Evolutionary conservation across 148 eudicot species (phyloP).

Genomic region (Chenopodium suecicum): DNA sequence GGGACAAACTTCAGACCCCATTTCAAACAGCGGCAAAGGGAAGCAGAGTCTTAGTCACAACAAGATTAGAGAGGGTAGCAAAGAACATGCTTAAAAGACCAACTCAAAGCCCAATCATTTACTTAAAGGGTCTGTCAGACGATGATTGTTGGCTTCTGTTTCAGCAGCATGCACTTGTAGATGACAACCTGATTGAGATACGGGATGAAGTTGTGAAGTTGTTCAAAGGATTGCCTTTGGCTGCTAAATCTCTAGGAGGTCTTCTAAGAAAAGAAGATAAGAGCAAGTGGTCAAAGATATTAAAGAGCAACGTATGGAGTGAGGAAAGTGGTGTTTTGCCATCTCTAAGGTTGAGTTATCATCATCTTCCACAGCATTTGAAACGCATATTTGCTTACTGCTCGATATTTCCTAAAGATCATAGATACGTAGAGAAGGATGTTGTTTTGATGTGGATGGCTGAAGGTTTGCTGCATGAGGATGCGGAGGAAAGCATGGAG

Average conservation of each 20-base stretch:
- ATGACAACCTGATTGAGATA: not conserved
- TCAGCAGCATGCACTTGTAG: not conserved
- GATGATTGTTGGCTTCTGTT: constrained; percentile 7
- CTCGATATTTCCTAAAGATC: constrained; percentile 4
- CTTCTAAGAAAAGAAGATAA: not conserved
- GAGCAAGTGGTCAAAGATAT: not conserved
- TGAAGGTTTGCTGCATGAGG: not conserved
- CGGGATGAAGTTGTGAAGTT: not conserved
- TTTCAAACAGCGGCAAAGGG: not conserved
- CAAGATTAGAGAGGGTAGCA: not conserved
- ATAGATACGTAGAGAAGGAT: not conserved
- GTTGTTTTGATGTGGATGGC: constrained; percentile 1
- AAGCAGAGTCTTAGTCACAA: constrained; percentile 9
- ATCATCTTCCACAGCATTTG: not conserved
- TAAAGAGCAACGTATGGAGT: not conserved
- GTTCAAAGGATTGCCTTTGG: constrained; percentile 14
- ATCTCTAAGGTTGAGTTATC: not conserved
- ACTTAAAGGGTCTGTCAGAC: not conserved
- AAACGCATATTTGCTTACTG: not conserved
- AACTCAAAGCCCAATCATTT: not conserved
- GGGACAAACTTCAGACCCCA: not conserved
- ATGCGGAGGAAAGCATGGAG: not conserved
- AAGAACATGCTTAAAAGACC: not conserved
- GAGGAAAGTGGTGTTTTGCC: not conserved
- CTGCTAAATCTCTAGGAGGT: constrained; percentile 9